Evolutionary conservation across 768 basidiomycete species (phyloP).

Genomic region (Lactarius hengduanensis): DNA sequence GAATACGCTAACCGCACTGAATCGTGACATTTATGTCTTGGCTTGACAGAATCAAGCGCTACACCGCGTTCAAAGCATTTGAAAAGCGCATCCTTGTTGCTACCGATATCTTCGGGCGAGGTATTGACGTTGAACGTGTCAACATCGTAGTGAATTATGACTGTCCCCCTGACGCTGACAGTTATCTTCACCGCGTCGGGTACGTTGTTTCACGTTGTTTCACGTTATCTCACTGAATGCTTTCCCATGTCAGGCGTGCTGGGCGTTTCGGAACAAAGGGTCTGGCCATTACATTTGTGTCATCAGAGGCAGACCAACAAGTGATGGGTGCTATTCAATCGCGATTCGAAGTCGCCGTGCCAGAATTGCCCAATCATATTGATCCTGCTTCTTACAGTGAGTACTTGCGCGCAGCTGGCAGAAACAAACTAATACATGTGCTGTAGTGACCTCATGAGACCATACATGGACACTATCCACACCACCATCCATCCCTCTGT

Average conservation of each 20-base stretch:
- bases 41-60: constrained; percentile 75
- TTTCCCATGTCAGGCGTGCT: constrained; percentile 65
- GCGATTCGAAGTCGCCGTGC: constrained; percentile 95
- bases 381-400: constrained; percentile 94
- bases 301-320: constrained; percentile 88
- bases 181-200: constrained; percentile 98
- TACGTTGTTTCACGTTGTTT: constrained; percentile 37
- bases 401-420: constrained; percentile 36
- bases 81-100: constrained; percentile 99
- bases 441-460: constrained; percentile 43
- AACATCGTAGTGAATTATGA: constrained; percentile 99
- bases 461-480: not conserved
- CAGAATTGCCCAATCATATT: constrained; percentile 91
- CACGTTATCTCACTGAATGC: not conserved
- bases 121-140: constrained; percentile 99
- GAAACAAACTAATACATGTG: constrained; percentile 8
- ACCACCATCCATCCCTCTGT: constrained; percentile 15
- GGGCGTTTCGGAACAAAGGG: constrained; percentile 99
- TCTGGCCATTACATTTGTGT: constrained; percentile 95
- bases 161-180: constrained; percentile 94
- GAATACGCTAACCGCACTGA: not conserved
- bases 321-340: constrained; percentile 95
- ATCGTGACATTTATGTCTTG: not conserved
- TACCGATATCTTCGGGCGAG: constrained; percentile 98
- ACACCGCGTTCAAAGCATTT: constrained; percentile 98